These are phyloP conservation scores for Ramaria sp. DNA, from an alignment of 768 basidiomycete genomes.

Conservation along the genomic window DNA sequence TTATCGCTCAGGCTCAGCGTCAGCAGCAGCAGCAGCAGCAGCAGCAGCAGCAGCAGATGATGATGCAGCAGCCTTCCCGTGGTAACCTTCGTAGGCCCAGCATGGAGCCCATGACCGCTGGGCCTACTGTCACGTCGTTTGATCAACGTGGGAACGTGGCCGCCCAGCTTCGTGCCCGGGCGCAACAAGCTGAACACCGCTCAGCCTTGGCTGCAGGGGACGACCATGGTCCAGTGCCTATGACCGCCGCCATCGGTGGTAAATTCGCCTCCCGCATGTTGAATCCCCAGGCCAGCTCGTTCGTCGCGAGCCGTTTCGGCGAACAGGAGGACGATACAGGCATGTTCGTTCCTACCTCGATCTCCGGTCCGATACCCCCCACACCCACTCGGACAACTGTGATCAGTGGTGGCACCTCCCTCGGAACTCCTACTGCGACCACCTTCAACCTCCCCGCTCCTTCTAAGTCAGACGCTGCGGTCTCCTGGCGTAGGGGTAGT, in stretches of 20 bases:
- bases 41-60: constrained; percentile 17
- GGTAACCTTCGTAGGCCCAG: constrained; percentile 37
- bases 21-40: constrained; percentile 34
- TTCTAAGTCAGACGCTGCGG: constrained; percentile 74
- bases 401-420: constrained; percentile 63
- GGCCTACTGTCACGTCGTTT: constrained; percentile 51
- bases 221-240: constrained; percentile 49
- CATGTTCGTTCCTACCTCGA: constrained; percentile 9
- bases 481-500: constrained; percentile 67
- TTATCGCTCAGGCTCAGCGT: constrained; percentile 49
- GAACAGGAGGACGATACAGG: constrained; percentile 23
- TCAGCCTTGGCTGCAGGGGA: constrained; percentile 29
- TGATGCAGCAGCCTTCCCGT: constrained; percentile 23
- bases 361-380: constrained; percentile 26
- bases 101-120: constrained; percentile 62
- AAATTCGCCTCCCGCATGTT: constrained; percentile 58
- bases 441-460: constrained; percentile 24
- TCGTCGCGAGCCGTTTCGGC: constrained; percentile 20
- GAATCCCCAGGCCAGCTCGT: constrained; percentile 30
- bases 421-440: constrained; percentile 43
- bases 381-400: constrained; percentile 56
- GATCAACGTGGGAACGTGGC: constrained; percentile 49
- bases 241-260: constrained; percentile 73
- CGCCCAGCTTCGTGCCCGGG: constrained; percentile 49
- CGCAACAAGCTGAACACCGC: constrained; percentile 55